Base-by-base conservation (phyloP, 2,329 filamentous ascomycete genomes). In the Stemphylium vesicarium region DNA sequence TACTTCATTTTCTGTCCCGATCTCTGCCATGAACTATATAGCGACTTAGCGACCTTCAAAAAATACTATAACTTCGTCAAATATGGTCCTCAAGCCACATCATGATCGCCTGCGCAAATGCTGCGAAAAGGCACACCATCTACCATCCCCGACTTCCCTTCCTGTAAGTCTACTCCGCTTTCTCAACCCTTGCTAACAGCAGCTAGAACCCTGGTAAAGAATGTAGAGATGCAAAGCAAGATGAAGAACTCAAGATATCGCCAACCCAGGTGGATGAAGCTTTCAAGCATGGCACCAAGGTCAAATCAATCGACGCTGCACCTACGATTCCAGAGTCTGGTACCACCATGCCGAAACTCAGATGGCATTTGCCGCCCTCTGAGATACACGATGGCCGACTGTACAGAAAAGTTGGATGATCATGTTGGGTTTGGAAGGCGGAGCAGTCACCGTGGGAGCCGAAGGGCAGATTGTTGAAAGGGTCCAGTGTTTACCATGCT, bases 351-450 rank as follows among this genome's bases (percentile, higher is more conserved):
- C 2, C 15, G 9, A 15, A 4, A 15, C 12, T 20, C 1, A 12
- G 5, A 5, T 42, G 38, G 47, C 11, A 15, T 20, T 20, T 50
- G n/a, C 47, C 47, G 9, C 47, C 47, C 15, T 42, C 38, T 6
- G 32, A 36, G 38, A 50, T 50, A 36, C 22, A 50, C 5, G 39
- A 50, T 15, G 38, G 38, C 22, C 22, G 47, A 33, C n/a, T 50
- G n/a, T 50, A 42, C 38, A 33, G 24, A 26, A 50, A 40, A 15
- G 47, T 43, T 42, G 38, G 47, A 36, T 50, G 22, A 42, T 12
- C 4, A 8, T 5, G n/a, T 24, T 29, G 9, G 26, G 5, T 29
- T 29, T 10, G 26, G 26, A 29, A 29, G 26, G 26, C 9, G 26
- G 26, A 29, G 26, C 26, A 2, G 9, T 29, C 26, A 29, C 26